Conservation (phyloP, 140 eudicot genomes). For the Cichorium intybus region DNA sequence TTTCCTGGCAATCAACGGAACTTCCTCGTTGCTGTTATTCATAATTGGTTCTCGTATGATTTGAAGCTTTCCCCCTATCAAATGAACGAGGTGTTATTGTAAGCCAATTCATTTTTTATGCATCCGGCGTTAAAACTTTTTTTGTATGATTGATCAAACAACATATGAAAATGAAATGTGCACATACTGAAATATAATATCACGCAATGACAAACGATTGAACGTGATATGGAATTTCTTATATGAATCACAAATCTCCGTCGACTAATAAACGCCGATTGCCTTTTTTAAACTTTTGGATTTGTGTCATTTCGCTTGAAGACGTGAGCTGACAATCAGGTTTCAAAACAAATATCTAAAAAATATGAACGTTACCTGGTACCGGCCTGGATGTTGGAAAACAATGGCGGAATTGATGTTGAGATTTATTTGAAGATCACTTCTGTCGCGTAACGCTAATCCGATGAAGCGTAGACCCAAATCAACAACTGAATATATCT, state of each 20-base stretch:
- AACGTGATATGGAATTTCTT: background rate
- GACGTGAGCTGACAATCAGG: background rate
- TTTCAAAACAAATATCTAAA: background rate
- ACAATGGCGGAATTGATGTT: constrained; percentile 7
- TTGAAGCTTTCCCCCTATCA: constrained; percentile 11
- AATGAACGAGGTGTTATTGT: background rate
- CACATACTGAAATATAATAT: background rate
- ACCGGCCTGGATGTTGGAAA: background rate
- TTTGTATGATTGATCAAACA: background rate
- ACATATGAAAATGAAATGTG: background rate
- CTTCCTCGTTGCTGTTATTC: constrained; percentile 14
- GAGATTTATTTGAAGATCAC: constrained; percentile 1
- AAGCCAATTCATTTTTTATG: background rate
- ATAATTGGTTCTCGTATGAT: constrained; percentile 5
- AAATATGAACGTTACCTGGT: constrained; percentile 16
- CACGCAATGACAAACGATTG: background rate
- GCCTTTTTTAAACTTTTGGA: background rate
- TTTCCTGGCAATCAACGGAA: background rate
- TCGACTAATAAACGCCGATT: background rate
- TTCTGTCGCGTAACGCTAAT: constrained; percentile 1
- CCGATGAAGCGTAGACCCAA: constrained; percentile 10
- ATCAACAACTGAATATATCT: background rate
- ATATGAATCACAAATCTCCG: background rate
- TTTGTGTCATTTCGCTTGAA: background rate
- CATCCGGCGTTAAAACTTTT: background rate